phyloP scores from a whole-genome alignment of 208 protist genomes.

The Trypanosoma melophagium region DNA sequence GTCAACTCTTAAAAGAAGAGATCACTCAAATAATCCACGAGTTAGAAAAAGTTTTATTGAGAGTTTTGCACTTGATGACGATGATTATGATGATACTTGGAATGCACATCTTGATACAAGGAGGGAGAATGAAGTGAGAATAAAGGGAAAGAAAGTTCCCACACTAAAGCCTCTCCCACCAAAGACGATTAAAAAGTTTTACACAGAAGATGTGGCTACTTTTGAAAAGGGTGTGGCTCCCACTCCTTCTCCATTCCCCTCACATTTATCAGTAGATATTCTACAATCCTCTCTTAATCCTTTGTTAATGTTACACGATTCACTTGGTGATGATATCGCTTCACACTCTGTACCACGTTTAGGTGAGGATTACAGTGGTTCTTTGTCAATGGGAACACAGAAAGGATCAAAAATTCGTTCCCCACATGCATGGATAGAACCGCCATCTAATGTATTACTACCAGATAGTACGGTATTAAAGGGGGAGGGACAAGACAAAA shows the following conservation, averaged over 20 bases:
- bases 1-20: background rate
- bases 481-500: background rate
- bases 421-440: constrained; percentile 6
- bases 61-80: constrained; percentile 11
- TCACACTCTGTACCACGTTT: background rate
- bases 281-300: constrained; percentile 1
- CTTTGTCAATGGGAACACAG: background rate
- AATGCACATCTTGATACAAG: background rate
- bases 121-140: background rate
- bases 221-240: background rate
- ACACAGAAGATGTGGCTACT: constrained; percentile 8
- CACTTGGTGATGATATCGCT: background rate
- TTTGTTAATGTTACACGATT: background rate
- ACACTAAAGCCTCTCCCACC: constrained; percentile 13
- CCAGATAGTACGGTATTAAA: background rate
- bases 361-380: background rate
- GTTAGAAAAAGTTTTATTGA: constrained; percentile 27
- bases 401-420: background rate
- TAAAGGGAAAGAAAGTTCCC: background rate
- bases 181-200: background rate
- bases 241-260: background rate
- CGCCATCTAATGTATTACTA: constrained; percentile 16
- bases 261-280: background rate
- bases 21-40: background rate
- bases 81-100: constrained; percentile 15